These are phyloP conservation scores for Pseudotsuga menziesii DNA, from an alignment of 75 land plant species.

Conservation along the genomic window DNA sequence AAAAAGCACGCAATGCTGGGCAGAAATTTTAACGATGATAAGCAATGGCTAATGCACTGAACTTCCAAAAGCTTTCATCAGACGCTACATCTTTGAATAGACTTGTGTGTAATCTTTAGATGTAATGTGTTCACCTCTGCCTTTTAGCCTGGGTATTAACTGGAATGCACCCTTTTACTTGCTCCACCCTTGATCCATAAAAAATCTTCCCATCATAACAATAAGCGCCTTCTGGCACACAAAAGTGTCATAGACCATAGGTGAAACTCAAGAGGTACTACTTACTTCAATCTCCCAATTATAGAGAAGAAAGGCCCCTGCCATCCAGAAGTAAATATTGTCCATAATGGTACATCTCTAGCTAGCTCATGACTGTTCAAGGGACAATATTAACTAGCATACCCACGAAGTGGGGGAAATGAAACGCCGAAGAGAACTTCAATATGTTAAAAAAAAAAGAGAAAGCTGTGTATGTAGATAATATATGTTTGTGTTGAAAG, in stretches of 20 bases:
- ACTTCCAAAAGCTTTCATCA: neutral
- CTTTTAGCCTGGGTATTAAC: neutral
- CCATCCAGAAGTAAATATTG: neutral
- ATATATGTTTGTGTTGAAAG: too few species aligned
- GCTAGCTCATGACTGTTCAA: neutral
- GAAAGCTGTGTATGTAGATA: too few species aligned
- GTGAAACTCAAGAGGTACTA: neutral
- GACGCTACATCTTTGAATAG: neutral
- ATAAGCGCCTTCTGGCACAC: too few species aligned
- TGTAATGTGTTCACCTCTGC: neutral
- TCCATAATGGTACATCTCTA: neutral
- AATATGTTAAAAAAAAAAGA: too few species aligned
- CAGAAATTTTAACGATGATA: neutral
- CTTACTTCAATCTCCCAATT: neutral
- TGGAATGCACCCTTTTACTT: neutral
- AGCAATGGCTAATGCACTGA: neutral
- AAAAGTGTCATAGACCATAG: neutral
- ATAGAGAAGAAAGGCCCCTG: too few species aligned
- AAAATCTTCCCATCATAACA: neutral
- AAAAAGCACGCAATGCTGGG: neutral
- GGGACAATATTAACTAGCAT: neutral
- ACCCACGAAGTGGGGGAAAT: too few species aligned
- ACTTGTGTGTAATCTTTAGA: neutral
- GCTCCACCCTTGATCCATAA: neutral
- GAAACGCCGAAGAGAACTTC: too few species aligned